Conservation (phyloP, 352 stramenopile species). For the Phytophthora nicotianae region DNA sequence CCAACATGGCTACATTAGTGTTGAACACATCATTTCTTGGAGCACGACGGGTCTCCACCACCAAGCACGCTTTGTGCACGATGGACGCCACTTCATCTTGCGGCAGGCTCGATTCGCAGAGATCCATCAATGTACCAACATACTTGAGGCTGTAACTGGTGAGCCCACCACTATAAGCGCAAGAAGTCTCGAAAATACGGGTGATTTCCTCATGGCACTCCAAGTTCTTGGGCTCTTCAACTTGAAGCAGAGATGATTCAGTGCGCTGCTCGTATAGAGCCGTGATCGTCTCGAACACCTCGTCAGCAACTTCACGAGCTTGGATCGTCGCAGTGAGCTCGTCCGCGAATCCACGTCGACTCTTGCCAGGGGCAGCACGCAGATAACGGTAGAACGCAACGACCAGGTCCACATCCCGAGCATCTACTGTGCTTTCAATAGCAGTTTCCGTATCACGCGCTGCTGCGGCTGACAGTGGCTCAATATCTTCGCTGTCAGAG, state of each 20-base stretch:
- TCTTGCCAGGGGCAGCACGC: slow-evolving; percentile 44
- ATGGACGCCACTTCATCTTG: slow-evolving; percentile 35
- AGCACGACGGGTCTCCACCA: slow-evolving; percentile 11
- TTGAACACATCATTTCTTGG: slow-evolving; percentile 30
- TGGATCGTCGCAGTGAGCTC: slow-evolving; percentile 48
- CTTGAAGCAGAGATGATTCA: slow-evolving; percentile 29
- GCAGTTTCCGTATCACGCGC: slow-evolving; percentile 1
- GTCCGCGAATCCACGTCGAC: slow-evolving; percentile 44
- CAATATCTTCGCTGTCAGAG: slow-evolving; percentile 11
- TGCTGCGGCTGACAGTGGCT: background rate
- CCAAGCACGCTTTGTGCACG: slow-evolving; percentile 38
- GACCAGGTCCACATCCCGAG: slow-evolving; percentile 76
- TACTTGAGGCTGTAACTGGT: slow-evolving; percentile 80
- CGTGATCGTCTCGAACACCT: slow-evolving; percentile 59
- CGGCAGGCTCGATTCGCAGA: slow-evolving; percentile 42
- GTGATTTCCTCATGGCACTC: slow-evolving; percentile 47
- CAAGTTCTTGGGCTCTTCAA: slow-evolving; percentile 32
- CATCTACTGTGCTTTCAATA: slow-evolving; percentile 51
- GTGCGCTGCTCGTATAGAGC: slow-evolving; percentile 38
- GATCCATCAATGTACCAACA: slow-evolving; percentile 47
- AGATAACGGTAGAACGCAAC: slow-evolving; percentile 83
- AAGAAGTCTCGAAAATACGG: slow-evolving; percentile 36
- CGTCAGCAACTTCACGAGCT: slow-evolving; percentile 55
- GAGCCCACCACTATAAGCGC: slow-evolving; percentile 42
- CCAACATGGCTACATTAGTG: slow-evolving; percentile 42